Percentiles rank a stretch among this genome's conserved stretches.
phyloP scores from a whole-genome alignment of 345 rosid genomes.

The Gossypioides kirkii region DNA sequence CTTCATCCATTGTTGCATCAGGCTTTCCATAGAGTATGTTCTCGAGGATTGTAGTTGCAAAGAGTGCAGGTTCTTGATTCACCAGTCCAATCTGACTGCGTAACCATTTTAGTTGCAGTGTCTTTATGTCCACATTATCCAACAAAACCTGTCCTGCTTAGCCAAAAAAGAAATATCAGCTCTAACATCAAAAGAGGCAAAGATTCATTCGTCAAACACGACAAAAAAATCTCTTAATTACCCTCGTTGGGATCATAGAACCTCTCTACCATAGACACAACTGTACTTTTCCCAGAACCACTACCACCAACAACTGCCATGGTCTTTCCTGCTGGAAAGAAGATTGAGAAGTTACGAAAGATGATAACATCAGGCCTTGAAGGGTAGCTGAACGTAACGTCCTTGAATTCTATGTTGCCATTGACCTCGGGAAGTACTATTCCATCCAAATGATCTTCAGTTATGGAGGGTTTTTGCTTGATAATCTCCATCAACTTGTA shows the following conservation, averaged over 20 bases:
- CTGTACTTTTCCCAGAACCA: constrained; percentile 98
- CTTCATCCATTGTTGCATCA: constrained; percentile 82
- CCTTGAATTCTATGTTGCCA: constrained; percentile 88
- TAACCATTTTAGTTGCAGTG: constrained; percentile 78
- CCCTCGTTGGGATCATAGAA: constrained; percentile 93
- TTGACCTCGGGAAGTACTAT: constrained; percentile 67
- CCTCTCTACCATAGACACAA: constrained; percentile 87
- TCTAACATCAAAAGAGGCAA: constrained; percentile 8
- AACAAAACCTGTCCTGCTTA: constrained; percentile 80
- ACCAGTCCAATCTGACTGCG: constrained; percentile 93
- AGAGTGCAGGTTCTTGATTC: constrained; percentile 97
- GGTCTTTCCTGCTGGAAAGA: constrained; percentile 93
- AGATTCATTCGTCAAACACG: neutral
- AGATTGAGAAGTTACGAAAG: constrained; percentile 79
- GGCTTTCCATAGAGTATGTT: constrained; percentile 95
- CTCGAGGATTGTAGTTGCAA: constrained; percentile 91
- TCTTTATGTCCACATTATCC: constrained; percentile 86
- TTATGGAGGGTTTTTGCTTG: constrained; percentile 80
- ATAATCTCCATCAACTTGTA: constrained; percentile 94
- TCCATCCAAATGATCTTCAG: constrained; percentile 66
- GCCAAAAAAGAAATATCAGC: constrained; percentile 13
- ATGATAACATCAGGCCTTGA: constrained; percentile 94
- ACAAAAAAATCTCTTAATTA: constrained; percentile 24
- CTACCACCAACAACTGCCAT: constrained; percentile 98
- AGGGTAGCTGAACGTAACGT: constrained; percentile 92